phyloP scores from a whole-genome alignment of 805 yeast genomes.

The Huiozyma naganishii region DNA sequence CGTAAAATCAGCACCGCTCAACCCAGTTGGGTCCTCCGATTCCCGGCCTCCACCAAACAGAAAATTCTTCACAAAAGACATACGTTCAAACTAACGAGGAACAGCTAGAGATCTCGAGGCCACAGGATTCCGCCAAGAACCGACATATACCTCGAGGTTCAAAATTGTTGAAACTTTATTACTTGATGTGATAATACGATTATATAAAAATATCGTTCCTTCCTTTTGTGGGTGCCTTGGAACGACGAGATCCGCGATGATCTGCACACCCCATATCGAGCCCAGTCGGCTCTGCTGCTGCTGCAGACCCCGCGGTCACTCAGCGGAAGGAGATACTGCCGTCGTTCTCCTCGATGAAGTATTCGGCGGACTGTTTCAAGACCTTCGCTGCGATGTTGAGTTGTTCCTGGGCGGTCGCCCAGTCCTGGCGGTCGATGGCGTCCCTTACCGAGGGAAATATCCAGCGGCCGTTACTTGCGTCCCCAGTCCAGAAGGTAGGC shows the following conservation, averaged over 20 bases:
- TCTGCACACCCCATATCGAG: no score
- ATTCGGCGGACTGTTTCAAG: constrained; percentile 24
- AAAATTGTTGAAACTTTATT: no score
- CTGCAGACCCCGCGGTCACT: no score
- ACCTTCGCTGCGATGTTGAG: constrained; percentile 34
- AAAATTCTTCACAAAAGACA: constrained; percentile 27
- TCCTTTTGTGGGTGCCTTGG: no score
- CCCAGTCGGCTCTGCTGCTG: no score
- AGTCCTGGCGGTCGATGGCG: constrained; percentile 39
- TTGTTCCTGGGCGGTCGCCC: constrained; percentile 44
- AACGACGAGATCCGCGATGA: no score
- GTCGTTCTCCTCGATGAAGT: constrained; percentile 25
- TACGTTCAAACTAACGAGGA: constrained; percentile 1
- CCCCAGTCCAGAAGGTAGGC: constrained; percentile 46
- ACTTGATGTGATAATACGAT: no score
- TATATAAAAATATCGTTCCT: no score
- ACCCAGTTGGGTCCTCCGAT: constrained; percentile 28
- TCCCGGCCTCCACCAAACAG: constrained; percentile 26
- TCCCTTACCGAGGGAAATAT: constrained; percentile 74
- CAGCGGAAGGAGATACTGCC: not conserved
- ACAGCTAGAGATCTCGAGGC: no score
- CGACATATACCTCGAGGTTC: no score
- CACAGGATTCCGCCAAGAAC: no score
- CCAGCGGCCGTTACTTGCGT: constrained; percentile 27
- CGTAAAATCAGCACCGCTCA: constrained; percentile 11